Evolutionary conservation across 2,329 filamentous ascomycete species (phyloP), one percentile per base, ranked within the genome.

Genomic region (Alternaria hordeiaustralica): DNA sequence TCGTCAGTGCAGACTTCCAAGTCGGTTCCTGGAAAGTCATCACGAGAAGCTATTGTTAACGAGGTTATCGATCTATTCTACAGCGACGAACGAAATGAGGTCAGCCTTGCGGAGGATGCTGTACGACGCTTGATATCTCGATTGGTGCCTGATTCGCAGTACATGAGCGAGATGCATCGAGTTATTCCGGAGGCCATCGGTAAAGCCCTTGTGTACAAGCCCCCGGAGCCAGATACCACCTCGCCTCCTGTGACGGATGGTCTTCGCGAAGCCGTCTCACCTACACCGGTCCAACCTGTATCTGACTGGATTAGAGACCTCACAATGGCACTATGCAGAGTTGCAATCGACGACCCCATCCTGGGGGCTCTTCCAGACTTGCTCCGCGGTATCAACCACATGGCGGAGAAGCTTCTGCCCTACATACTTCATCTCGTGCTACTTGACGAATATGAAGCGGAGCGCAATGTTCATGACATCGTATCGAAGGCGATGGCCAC

Each of bases 371-470:
- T 98, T 23, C 83, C 87, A 2, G 87, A 87, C 6, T 86, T 96
- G 43, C 82, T 97, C 5, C 79, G 83, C 12, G 84, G 86, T 12
- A 87, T 95, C 25, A 85, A 87, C 44, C 87, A 87, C 0, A 89
- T 97, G 74, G 91, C 94, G 0, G 87, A 90, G 64, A 87, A 89
- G 45, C 84, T 93, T 0, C 90, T 98, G 54, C 94, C 94, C 0
- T 96, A 92, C 68, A 87, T 98, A 57, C 83, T 97, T 4, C 96
- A 99, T 79, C 84, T 97, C 45, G 89, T 94, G 15, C 84, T 99
- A 1, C 82, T 89, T 2, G 86, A 88, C 44, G 90, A 95, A 71
- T 80, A 87, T n/a, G 86, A 90, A 26, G 84, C 85, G 43, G 86
- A 89, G 26, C 86, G 88, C 65, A 81, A 79, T 2, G 81, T 89